These are phyloP conservation scores for Pyrenopolyporus hunteri DNA, from an alignment of 495 filamentous ascomycete species.

Conservation along the genomic window DNA sequence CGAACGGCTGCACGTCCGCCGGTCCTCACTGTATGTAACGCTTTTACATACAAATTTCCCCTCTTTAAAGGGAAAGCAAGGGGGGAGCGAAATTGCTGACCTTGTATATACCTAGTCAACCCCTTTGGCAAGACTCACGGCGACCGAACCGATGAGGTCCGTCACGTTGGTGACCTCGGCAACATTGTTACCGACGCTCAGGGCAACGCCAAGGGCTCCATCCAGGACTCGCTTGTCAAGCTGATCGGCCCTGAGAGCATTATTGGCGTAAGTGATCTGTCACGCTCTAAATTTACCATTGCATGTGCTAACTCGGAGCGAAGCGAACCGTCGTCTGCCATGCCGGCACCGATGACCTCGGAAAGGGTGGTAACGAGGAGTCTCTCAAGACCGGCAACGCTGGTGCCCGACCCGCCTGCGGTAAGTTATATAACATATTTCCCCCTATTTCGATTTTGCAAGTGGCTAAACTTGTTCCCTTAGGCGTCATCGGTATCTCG, in stretches of 20 bases:
- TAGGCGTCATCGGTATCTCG: constrained; percentile 89
- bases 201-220: constrained; percentile 80
- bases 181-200: constrained; percentile 94
- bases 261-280: constrained; percentile 75
- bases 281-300: neutral
- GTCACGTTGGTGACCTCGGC: constrained; percentile 96
- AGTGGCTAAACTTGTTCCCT: constrained; percentile 17
- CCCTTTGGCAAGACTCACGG: constrained; percentile 91
- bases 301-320: constrained; percentile 9
- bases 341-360: constrained; percentile 92
- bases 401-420: constrained; percentile 89
- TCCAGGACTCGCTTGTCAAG: constrained; percentile 82
- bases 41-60: no score
- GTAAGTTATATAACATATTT: constrained; percentile 54
- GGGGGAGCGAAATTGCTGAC: constrained; percentile 4
- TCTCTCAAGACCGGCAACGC: constrained; percentile 98
- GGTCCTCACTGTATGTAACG: constrained; percentile 86
- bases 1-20: constrained; percentile 98
- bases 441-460: neutral
- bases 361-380: constrained; percentile 86
- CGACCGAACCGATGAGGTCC: constrained; percentile 76
- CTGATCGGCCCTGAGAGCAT: constrained; percentile 95
- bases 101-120: constrained; percentile 77
- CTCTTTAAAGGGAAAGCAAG: neutral
- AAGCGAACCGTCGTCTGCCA: constrained; percentile 96